Evolutionary conservation across 768 basidiomycete species (phyloP).

Genomic region (Rhizopogon roseolus): DNA sequence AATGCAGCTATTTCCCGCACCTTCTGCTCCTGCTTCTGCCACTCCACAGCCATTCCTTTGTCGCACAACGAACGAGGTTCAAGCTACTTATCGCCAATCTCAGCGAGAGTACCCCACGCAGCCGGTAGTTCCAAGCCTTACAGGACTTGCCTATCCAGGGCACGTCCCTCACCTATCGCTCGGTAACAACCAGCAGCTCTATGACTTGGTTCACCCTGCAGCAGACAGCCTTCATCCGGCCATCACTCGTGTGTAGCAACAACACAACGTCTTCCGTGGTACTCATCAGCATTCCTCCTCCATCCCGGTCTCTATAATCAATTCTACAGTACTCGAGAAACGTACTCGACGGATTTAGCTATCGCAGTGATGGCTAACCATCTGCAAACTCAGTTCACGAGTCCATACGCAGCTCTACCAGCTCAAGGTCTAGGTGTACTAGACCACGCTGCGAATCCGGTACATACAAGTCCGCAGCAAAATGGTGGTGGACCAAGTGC

Average conservation of each 20-base stretch:
- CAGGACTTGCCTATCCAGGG: constrained; percentile 46
- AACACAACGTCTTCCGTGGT: constrained; percentile 67
- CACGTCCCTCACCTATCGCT: constrained; percentile 69
- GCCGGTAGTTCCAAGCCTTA: constrained; percentile 48
- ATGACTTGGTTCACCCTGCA: constrained; percentile 68
- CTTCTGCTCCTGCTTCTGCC: constrained; percentile 35
- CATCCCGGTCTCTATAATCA: constrained; percentile 68
- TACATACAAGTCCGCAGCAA: constrained; percentile 14
- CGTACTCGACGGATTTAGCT: constrained; percentile 48
- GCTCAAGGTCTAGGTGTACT: constrained; percentile 39
- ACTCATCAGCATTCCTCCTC: constrained; percentile 78
- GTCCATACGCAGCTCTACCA: constrained; percentile 51
- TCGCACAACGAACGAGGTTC: constrained; percentile 45
- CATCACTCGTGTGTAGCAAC: constrained; percentile 74
- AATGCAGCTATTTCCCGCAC: constrained; percentile 49
- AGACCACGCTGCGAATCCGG: constrained; percentile 34
- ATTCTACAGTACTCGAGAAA: constrained; percentile 60
- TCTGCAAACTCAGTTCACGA: constrained; percentile 49
- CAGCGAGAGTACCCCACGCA: constrained; percentile 56
- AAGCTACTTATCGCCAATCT: constrained; percentile 56
- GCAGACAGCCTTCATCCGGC: constrained; percentile 55
- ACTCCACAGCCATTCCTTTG: constrained; percentile 43
- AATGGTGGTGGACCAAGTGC: constrained; percentile 70
- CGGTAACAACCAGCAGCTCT: constrained; percentile 71
- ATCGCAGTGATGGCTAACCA: constrained; percentile 56